phyloP scores from a whole-genome alignment of 192 early-diverging fungal genomes.

The Coemansia sp. region DNA sequence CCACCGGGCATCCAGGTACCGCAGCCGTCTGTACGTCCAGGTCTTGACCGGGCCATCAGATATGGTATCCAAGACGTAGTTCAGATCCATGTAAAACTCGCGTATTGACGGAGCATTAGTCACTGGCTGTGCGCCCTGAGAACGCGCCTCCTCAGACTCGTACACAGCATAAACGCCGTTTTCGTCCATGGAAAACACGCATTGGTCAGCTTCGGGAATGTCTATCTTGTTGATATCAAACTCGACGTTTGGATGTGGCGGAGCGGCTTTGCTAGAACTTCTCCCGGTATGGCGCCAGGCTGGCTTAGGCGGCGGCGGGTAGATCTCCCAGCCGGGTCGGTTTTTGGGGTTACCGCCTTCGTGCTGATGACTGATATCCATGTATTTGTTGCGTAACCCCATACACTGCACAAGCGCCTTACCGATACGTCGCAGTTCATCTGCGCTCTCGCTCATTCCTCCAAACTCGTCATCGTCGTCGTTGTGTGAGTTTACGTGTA shows the following conservation, averaged over 20 bases:
- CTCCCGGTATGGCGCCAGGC: conserved; percentile 57
- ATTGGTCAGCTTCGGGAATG: conserved; percentile 17
- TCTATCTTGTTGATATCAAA: conserved; percentile 13
- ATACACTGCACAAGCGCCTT: conserved; percentile 68
- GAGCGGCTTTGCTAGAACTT: conserved; percentile 33
- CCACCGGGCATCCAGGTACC: conserved; percentile 91
- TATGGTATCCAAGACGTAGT: conserved; percentile 73
- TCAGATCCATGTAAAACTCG: conserved; percentile 85
- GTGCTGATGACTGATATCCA: conserved; percentile 68
- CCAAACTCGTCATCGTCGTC: conserved; percentile 21
- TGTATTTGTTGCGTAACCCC: conserved; percentile 81
- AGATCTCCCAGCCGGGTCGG: conserved; percentile 73
- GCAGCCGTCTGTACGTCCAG: conserved; percentile 85
- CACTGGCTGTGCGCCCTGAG: conserved; percentile 20
- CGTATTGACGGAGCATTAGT: conserved; percentile 67
- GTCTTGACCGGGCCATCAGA: conserved; percentile 90
- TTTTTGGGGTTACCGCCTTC: conserved; percentile 85
- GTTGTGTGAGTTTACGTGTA: conserved; percentile 2
- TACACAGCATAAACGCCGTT: conserved; percentile 68
- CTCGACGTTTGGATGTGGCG: conserved; percentile 15
- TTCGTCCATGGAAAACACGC: conserved; percentile 56
- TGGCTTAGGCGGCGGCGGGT: conserved; percentile 79
- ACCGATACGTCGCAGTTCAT: conserved; percentile 41
- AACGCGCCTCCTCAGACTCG: conserved; percentile 2
- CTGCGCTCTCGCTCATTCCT: conserved; percentile 29